Percentiles rank a stretch among this genome's conserved stretches.
Conservation (phyloP, 139 green algal genomes). For the Pleodorina starrii region DNA sequence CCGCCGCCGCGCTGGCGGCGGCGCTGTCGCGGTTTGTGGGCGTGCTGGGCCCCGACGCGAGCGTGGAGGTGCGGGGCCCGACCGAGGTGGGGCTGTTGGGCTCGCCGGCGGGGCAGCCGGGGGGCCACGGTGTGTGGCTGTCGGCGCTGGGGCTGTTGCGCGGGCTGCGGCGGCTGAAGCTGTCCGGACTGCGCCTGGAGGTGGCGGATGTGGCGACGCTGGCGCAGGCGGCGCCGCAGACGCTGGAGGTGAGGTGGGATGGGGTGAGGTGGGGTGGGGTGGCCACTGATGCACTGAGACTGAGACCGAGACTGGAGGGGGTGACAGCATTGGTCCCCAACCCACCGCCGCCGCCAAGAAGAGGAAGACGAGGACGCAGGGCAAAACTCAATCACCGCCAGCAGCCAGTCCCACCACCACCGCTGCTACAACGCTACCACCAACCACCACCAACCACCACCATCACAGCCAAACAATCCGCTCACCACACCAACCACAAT, state of each 20-base stretch:
- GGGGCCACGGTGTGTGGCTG: slow-evolving; percentile 1
- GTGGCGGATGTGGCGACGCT: slow-evolving; percentile 2
- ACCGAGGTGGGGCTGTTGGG: background rate
- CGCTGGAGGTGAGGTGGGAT: background rate
- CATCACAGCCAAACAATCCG: too few relatives aligned
- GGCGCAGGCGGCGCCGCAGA: background rate
- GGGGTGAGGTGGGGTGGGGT: too few relatives aligned
- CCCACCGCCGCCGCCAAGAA: too few relatives aligned
- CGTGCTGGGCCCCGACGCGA: background rate
- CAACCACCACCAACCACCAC: too few relatives aligned
- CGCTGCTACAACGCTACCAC: too few relatives aligned
- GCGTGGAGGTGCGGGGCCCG: background rate
- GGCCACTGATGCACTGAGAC: too few relatives aligned
- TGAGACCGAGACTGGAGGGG: too few relatives aligned
- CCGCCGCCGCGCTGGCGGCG: background rate
- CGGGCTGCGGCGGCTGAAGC: background rate
- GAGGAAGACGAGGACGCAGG: too few relatives aligned
- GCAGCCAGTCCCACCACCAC: too few relatives aligned
- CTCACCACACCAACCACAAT: too few relatives aligned
- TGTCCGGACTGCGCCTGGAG: background rate
- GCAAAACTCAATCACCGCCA: too few relatives aligned
- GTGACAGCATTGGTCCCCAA: too few relatives aligned
- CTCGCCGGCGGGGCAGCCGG: background rate
- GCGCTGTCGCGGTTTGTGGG: background rate
- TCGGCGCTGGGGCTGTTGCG: background rate